A percentile compares a stretch with the other conserved stretches of the same genome.
Evolutionary conservation across 108 stramenopile genomes (phyloP).

Genomic region (Nannochloropsis salina): DNA sequence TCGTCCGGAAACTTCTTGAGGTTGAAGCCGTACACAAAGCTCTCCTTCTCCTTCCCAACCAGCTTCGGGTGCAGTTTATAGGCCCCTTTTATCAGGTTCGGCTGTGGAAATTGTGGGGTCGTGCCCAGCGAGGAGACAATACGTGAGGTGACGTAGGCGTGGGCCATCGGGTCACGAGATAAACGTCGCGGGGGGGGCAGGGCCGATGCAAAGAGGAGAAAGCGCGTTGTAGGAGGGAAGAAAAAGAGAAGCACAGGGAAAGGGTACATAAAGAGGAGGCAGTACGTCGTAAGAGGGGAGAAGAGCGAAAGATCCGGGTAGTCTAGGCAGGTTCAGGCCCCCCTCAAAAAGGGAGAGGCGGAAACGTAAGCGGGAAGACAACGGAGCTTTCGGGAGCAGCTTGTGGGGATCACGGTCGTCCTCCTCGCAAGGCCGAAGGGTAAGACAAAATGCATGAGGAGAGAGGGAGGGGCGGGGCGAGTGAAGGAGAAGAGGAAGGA

Average conservation of each 20-base stretch:
- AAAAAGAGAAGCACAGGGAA: not conserved
- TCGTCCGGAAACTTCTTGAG: conserved; percentile 14
- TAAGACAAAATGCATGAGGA: not conserved
- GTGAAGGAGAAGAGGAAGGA: not conserved
- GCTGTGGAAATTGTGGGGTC: not conserved
- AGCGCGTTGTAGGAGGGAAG: not conserved
- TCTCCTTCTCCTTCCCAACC: not conserved
- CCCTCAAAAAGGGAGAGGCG: not conserved
- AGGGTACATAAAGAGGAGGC: not conserved
- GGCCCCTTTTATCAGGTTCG: not conserved
- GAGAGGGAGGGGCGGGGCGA: not conserved
- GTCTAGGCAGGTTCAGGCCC: too few relatives aligned
- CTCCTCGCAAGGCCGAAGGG: not conserved
- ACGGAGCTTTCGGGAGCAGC: not conserved
- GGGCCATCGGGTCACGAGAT: too few relatives aligned
- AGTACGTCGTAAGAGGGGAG: not conserved
- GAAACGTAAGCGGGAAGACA: not conserved
- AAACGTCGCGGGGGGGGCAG: not conserved
- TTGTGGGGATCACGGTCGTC: not conserved
- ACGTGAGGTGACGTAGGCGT: too few relatives aligned
- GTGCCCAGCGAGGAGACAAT: too few relatives aligned
- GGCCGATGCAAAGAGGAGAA: not conserved
- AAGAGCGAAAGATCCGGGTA: not conserved
- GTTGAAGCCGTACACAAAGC: not conserved
- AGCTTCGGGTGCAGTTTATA: not conserved